A percentile compares a stretch with the other conserved stretches of the same genome.
These are phyloP conservation scores for Kregervanrija pseudodelftensis DNA, from an alignment of 805 yeast species.

Conservation along the genomic window DNA sequence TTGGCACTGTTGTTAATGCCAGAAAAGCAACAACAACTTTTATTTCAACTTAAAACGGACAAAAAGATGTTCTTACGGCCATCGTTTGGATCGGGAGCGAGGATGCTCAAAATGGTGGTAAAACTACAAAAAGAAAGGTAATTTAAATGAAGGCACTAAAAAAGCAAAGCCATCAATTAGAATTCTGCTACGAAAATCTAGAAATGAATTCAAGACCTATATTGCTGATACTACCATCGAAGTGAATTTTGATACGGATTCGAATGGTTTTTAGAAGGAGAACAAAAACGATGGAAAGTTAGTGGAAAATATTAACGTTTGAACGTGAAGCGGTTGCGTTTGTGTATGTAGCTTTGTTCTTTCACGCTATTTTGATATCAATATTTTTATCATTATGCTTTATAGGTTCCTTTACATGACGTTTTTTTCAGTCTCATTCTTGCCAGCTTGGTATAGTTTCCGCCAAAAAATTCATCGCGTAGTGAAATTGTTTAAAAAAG, in stretches of 20 bases:
- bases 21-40: conserved; percentile 34
- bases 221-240: background rate
- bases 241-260: conserved; percentile 1
- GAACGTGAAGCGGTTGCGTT: background rate
- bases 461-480: too few relatives aligned
- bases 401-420: too few relatives aligned
- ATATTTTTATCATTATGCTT: too few relatives aligned
- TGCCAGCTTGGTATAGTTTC: too few relatives aligned
- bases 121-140: background rate
- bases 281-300: background rate
- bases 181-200: too few relatives aligned
- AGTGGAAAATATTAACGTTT: background rate
- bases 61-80: background rate
- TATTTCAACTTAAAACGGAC: conserved; percentile 26
- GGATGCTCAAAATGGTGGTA: background rate
- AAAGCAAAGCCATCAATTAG: background rate
- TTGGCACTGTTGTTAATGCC: conserved; percentile 22
- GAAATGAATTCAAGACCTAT: too few relatives aligned
- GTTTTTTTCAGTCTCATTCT: too few relatives aligned
- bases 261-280: conserved; percentile 1
- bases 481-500: too few relatives aligned
- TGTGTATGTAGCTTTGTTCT: background rate
- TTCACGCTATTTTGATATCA: background rate
- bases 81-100: background rate
- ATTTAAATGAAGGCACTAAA: conserved; percentile 3